These are phyloP conservation scores for Terana coerulea DNA, from an alignment of 768 basidiomycete genomes.

Conservation along the genomic window DNA sequence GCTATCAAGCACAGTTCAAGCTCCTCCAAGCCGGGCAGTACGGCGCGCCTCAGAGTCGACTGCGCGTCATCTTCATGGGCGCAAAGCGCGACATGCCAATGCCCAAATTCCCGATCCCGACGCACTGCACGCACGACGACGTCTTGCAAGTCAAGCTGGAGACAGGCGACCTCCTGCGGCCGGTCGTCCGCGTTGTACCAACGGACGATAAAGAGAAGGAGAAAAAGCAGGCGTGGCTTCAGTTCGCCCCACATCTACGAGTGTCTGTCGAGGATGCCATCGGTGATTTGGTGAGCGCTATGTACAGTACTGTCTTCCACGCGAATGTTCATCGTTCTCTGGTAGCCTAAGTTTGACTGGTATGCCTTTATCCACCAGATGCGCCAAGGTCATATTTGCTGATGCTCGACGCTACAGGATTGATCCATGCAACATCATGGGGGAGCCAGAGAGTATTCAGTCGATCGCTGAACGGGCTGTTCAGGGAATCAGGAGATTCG, in stretches of 20 bases:
- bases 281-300: conserved; percentile 56
- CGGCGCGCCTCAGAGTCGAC: conserved; percentile 67
- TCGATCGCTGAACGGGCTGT: not conserved
- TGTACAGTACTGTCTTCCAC: not conserved
- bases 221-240: conserved; percentile 1
- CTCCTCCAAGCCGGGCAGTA: conserved; percentile 68
- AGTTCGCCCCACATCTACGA: conserved; percentile 51
- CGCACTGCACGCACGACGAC: conserved; percentile 44
- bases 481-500: not conserved
- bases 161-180: conserved; percentile 37
- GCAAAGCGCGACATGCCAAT: conserved; percentile 54
- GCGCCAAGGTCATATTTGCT: not conserved
- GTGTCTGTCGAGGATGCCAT: conserved; percentile 67
- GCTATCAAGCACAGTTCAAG: conserved; percentile 66
- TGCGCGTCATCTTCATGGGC: conserved; percentile 65
- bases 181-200: conserved; percentile 34
- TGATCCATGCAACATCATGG: conserved; percentile 48
- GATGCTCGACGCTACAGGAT: conserved; percentile 36
- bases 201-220: not conserved
- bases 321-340: not conserved
- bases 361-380: conserved; percentile 18
- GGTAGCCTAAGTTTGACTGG: conserved; percentile 71
- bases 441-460: conserved; percentile 19
- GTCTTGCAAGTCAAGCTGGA: conserved; percentile 37
- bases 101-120: conserved; percentile 65